phyloP scores from a whole-genome alignment of 1,284 basidiomycete species.

The Trichosporon sp. region DNA sequence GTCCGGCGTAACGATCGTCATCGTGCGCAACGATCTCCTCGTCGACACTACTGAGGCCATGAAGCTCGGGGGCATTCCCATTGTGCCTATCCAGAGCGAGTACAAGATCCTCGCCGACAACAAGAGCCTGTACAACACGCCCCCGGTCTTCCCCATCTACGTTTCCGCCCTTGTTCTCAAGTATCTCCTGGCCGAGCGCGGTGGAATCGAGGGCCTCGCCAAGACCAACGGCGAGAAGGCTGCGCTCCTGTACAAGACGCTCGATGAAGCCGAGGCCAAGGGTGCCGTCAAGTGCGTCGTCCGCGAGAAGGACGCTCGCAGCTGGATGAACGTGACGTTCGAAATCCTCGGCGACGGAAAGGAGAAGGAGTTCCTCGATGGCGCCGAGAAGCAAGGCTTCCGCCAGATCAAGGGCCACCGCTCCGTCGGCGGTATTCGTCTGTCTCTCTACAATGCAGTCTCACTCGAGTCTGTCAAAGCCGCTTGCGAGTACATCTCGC shows the following conservation, averaged over 20 bases:
- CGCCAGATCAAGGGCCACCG: slow-evolving; percentile 88
- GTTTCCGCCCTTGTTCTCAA: slow-evolving; percentile 83
- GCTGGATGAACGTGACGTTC: slow-evolving; percentile 94
- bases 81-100: slow-evolving; percentile 65
- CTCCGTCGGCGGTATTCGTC: slow-evolving; percentile 68
- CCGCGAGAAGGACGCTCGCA: slow-evolving; percentile 67
- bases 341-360: slow-evolving; percentile 68
- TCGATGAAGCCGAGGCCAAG: slow-evolving; percentile 70
- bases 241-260: slow-evolving; percentile 69
- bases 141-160: slow-evolving; percentile 90
- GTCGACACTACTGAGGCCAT: slow-evolving; percentile 81
- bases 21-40: slow-evolving; percentile 88
- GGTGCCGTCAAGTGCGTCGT: slow-evolving; percentile 72
- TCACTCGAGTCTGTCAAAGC: slow-evolving; percentile 70
- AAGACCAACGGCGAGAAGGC: slow-evolving; percentile 72
- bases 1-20: slow-evolving; percentile 87
- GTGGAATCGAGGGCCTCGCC: slow-evolving; percentile 73
- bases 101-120: slow-evolving; percentile 84
- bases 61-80: slow-evolving; percentile 69
- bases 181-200: slow-evolving; percentile 66
- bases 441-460: slow-evolving; percentile 93
- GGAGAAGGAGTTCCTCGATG: slow-evolving; percentile 73
- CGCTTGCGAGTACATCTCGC: slow-evolving; percentile 59
- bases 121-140: slow-evolving; percentile 90
- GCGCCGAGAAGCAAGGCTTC: slow-evolving; percentile 76